Percentiles rank a stretch among this genome's conserved stretches.
These are phyloP conservation scores for Nothomitra cinnamomea DNA, from an alignment of 2,329 filamentous ascomycete species.

Conservation along the genomic window DNA sequence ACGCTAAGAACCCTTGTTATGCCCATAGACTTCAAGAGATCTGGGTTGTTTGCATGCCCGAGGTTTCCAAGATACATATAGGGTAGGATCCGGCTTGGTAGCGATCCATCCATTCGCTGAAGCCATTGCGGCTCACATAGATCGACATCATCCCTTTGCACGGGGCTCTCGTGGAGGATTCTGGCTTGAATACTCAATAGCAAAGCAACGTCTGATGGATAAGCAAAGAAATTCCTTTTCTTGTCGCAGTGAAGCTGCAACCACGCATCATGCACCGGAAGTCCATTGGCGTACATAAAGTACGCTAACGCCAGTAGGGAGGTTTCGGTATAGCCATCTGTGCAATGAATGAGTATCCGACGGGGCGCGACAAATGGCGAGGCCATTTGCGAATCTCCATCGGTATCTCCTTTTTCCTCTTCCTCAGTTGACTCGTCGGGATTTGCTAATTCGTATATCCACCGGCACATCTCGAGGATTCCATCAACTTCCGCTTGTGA, in stretches of 20 bases:
- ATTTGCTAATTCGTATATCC: conserved; percentile 74
- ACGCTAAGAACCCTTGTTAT: conserved; percentile 83
- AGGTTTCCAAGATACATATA: conserved; percentile 97
- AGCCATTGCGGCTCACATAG: conserved; percentile 60
- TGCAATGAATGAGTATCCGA: conserved; percentile 79
- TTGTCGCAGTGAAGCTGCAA: conserved; percentile 64
- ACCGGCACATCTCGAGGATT: conserved; percentile 71
- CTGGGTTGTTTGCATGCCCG: conserved; percentile 83
- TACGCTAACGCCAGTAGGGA: conserved; percentile 81
- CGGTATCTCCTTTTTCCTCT: conserved; percentile 26
- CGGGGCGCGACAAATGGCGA: conserved; percentile 30
- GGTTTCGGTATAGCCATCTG: conserved; percentile 91
- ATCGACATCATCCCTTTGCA: neutral
- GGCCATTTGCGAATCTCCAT: conserved; percentile 37
- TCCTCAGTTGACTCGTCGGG: conserved; percentile 27
- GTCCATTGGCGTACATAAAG: conserved; percentile 77
- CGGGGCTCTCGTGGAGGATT: conserved; percentile 54
- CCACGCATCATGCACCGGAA: conserved; percentile 72
- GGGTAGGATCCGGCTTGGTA: conserved; percentile 74
- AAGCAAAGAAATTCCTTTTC: conserved; percentile 88
- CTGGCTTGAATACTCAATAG: conserved; percentile 61
- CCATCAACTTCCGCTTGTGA: conserved; percentile 69
- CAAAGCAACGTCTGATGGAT: conserved; percentile 73
- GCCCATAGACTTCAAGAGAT: conserved; percentile 59
- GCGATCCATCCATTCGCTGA: conserved; percentile 65